phyloP scores from a whole-genome alignment of 805 yeast genomes.

The Kuraishia hungarica region DNA sequence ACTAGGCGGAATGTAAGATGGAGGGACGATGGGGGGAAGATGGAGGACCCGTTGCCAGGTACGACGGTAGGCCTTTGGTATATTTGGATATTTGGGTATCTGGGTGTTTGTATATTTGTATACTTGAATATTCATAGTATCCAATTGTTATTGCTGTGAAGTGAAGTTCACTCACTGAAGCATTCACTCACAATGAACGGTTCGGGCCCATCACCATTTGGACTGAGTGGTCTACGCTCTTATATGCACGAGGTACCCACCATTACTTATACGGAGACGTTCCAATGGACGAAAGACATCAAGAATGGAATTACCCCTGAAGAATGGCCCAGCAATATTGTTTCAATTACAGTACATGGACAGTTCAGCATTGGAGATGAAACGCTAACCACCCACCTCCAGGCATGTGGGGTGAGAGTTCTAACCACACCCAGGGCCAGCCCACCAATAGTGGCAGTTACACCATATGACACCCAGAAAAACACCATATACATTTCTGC shows the following conservation, averaged over 20 bases:
- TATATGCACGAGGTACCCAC: neutral
- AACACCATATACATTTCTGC: constrained; percentile 21
- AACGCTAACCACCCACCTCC: constrained; percentile 17
- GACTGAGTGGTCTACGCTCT: constrained; percentile 8
- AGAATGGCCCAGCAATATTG: constrained; percentile 2
- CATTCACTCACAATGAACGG: constrained; percentile 16
- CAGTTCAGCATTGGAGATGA: constrained; percentile 9
- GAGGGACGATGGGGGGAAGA: neutral
- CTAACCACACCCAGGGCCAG: constrained; percentile 2
- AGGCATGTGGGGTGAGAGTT: constrained; percentile 19
- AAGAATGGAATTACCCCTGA: constrained; percentile 6
- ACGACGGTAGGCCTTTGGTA: no score
- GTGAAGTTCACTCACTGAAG: no score
- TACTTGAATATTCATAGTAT: no score
- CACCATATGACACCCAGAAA: constrained; percentile 29
- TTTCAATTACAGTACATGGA: constrained; percentile 18
- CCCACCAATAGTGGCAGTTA: constrained; percentile 33
- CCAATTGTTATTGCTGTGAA: no score
- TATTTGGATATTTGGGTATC: no score
- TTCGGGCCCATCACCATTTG: constrained; percentile 1
- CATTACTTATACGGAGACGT: constrained; percentile 2
- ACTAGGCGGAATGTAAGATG: neutral
- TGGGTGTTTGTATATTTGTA: no score
- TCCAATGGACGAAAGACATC: constrained; percentile 14
- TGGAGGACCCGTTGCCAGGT: constrained; percentile 1